Evolutionary conservation across 208 protist species (phyloP).

Genomic region (Acanthamoeba triangularis): DNA sequence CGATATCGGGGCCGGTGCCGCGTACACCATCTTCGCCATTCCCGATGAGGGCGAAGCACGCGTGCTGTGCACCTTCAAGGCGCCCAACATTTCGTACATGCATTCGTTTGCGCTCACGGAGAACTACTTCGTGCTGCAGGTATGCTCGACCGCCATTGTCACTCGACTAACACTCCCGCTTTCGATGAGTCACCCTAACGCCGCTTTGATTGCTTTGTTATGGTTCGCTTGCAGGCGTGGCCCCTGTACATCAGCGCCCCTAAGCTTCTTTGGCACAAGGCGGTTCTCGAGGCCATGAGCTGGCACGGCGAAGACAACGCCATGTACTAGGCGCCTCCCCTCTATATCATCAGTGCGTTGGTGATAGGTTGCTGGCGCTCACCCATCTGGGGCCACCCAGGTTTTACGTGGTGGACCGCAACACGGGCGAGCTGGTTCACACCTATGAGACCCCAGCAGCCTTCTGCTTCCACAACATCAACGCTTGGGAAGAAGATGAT

Average conservation of each 20-base stretch:
- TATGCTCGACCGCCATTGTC: not conserved
- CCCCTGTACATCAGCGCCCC: not conserved
- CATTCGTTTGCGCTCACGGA: conserved; percentile 24
- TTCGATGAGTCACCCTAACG: not conserved
- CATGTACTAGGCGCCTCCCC: not conserved
- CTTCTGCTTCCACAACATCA: conserved; percentile 55
- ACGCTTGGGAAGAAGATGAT: conserved; percentile 33
- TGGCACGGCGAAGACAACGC: not conserved
- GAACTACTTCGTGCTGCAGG: conserved; percentile 30
- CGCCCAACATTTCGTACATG: conserved; percentile 40
- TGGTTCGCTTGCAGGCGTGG: not conserved
- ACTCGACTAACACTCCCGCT: not conserved
- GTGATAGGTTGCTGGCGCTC: not conserved
- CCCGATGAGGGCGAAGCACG: conserved; percentile 9
- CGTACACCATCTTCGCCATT: not conserved
- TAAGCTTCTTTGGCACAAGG: conserved; percentile 34
- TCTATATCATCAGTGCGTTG: not conserved
- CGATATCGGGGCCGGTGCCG: not conserved
- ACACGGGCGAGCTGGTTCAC: conserved; percentile 14
- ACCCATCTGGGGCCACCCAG: not conserved
- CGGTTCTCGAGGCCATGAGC: conserved; percentile 1
- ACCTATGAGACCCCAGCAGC: not conserved
- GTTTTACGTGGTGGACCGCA: conserved; percentile 44
- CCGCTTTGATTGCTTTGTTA: not conserved
- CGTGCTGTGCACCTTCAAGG: conserved; percentile 9